phyloP scores from a whole-genome alignment of 805 yeast genomes.

The Lachancea fermentati region DNA sequence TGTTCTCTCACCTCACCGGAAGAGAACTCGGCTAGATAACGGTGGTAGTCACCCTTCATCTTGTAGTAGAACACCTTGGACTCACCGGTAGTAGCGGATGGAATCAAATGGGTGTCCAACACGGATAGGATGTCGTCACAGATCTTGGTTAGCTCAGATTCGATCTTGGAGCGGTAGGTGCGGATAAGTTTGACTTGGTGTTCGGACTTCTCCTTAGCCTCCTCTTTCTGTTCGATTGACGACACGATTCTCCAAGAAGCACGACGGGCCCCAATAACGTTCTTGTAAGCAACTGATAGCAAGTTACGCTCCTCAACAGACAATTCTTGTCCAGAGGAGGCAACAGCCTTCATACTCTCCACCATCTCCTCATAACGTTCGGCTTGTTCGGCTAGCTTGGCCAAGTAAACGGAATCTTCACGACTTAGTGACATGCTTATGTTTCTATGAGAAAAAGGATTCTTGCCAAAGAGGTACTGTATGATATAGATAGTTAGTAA shows the following conservation, averaged over 20 bases:
- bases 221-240: slow-evolving; percentile 97
- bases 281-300: slow-evolving; percentile 95
- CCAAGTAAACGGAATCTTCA: slow-evolving; percentile 97
- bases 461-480: neutral
- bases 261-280: slow-evolving; percentile 98
- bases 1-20: slow-evolving; percentile 84
- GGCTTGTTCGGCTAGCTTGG: slow-evolving; percentile 98
- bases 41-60: slow-evolving; percentile 99
- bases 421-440: slow-evolving; percentile 69
- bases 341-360: slow-evolving; percentile 96
- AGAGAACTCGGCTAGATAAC: slow-evolving; percentile 97
- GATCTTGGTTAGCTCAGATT: slow-evolving; percentile 83
- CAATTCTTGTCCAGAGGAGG: slow-evolving; percentile 90
- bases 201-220: slow-evolving; percentile 83
- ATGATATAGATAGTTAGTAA: slow-evolving; percentile 1
- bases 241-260: slow-evolving; percentile 99
- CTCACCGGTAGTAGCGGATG: slow-evolving; percentile 94
- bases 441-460: neutral
- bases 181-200: slow-evolving; percentile 84
- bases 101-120: slow-evolving; percentile 82
- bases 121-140: slow-evolving; percentile 91
- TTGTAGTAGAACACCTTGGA: slow-evolving; percentile 96
- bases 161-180: slow-evolving; percentile 92
- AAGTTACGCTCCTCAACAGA: slow-evolving; percentile 97
- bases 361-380: slow-evolving; percentile 99